Evolutionary conservation across 176 grass and related monocot genomes (phyloP).

Genomic region (Ananas comosus): DNA sequence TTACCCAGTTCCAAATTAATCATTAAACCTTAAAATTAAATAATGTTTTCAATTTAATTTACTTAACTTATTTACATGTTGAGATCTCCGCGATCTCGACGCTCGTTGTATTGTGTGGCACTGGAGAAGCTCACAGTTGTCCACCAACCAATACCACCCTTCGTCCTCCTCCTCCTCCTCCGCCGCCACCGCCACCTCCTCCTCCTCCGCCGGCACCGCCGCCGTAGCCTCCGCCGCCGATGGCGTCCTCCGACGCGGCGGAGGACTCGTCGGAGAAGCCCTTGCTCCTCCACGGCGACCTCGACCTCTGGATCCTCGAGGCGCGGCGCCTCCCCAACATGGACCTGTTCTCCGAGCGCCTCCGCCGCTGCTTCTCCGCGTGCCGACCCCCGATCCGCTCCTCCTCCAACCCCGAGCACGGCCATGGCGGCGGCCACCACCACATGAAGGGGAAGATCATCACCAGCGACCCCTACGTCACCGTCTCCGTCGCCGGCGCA

Average conservation of each 20-base stretch:
- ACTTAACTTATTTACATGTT: too few species aligned
- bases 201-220: not conserved
- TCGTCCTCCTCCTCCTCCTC: too few species aligned
- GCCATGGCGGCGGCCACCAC: not conserved
- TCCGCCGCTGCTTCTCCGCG: conserved; percentile 51
- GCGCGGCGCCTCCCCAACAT: conserved; percentile 89
- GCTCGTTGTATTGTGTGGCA: too few species aligned
- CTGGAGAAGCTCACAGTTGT: too few species aligned
- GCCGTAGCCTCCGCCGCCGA: conserved; percentile 18
- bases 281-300: conserved; percentile 68
- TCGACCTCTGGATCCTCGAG: conserved; percentile 65
- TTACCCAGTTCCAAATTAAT: too few species aligned
- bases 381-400: conserved; percentile 36
- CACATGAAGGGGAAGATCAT: conserved; percentile 50
- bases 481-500: conserved; percentile 53
- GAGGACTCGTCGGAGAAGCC: conserved; percentile 32
- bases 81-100: too few species aligned
- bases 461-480: conserved; percentile 96
- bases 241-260: conserved; percentile 29
- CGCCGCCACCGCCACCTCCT: not conserved
- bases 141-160: too few species aligned
- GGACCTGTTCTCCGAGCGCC: conserved; percentile 77
- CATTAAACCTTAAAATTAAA: too few species aligned
- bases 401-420: conserved; percentile 10
- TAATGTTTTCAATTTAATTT: too few species aligned